Conservation (phyloP, 164 flowering plant genomes). For the Tinospora cordifolia region DNA sequence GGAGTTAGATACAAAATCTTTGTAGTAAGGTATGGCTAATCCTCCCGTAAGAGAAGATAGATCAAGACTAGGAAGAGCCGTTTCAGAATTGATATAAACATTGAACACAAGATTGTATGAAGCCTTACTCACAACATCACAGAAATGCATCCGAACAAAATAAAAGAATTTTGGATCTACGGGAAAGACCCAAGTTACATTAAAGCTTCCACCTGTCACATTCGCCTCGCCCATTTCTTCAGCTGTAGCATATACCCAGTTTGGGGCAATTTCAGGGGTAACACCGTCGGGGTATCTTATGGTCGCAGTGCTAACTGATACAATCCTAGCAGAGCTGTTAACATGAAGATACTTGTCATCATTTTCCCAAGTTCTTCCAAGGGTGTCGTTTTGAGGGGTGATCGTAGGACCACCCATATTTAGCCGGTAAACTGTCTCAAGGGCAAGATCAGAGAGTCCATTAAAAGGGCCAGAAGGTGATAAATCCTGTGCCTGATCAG, state of each 20-base stretch:
- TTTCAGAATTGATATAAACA: constrained; percentile 52
- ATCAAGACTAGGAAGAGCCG: constrained; percentile 47
- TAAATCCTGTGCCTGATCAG: constrained; percentile 49
- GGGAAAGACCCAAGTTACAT: constrained; percentile 75
- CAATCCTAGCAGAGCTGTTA: constrained; percentile 55
- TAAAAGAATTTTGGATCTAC: constrained; percentile 66
- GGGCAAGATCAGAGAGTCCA: constrained; percentile 50
- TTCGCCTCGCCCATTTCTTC: constrained; percentile 58
- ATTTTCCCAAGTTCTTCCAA: constrained; percentile 74
- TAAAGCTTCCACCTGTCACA: constrained; percentile 49
- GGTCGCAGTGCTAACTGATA: constrained; percentile 36
- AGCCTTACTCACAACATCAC: constrained; percentile 67
- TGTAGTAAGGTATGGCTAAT: constrained; percentile 51
- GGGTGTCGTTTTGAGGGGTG: constrained; percentile 69
- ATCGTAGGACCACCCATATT: constrained; percentile 86
- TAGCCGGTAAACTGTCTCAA: constrained; percentile 66
- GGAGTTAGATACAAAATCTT: constrained; percentile 58
- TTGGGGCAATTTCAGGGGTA: constrained; percentile 67
- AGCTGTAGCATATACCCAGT: constrained; percentile 79
- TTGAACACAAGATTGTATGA: constrained; percentile 57
- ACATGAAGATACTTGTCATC: constrained; percentile 62
- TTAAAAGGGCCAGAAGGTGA: constrained; percentile 35
- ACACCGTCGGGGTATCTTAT: constrained; percentile 33
- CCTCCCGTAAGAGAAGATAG: constrained; percentile 43
- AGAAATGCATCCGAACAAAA: constrained; percentile 72